Evolutionary conservation across 257 asterid genomes (phyloP).

Genomic region (Perilla frutescens): DNA sequence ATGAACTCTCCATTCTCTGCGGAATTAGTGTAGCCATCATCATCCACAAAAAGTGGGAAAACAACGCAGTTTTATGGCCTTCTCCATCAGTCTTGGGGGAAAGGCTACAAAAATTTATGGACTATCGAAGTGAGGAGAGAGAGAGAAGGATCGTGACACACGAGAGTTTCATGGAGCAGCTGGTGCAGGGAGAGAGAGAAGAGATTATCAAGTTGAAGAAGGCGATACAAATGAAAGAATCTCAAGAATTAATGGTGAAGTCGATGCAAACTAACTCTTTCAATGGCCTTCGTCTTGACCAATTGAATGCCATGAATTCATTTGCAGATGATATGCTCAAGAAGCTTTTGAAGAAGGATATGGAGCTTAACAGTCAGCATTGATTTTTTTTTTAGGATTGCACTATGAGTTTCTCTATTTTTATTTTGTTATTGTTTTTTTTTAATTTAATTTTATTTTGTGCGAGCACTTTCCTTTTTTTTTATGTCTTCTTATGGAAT

Average conservation of each 20-base stretch:
- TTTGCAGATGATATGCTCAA: conserved; percentile 17
- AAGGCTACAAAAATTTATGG: conserved; percentile 21
- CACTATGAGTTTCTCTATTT: too few relatives aligned
- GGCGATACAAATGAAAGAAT: not conserved
- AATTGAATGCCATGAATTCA: conserved; percentile 22
- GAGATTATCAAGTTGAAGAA: not conserved
- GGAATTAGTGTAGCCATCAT: conserved; percentile 29
- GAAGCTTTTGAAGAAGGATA: conserved; percentile 4
- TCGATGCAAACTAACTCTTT: not conserved
- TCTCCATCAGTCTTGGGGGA: conserved; percentile 15
- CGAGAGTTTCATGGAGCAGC: conserved; percentile 22
- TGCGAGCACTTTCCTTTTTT: too few relatives aligned
- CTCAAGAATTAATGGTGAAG: not conserved
- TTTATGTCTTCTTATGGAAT: too few relatives aligned
- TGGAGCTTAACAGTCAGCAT: not conserved
- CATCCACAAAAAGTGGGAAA: conserved; percentile 11
- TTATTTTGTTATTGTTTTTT: too few relatives aligned
- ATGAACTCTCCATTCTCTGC: conserved; percentile 37
- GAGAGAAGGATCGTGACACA: conserved; percentile 17
- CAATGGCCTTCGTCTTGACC: not conserved
- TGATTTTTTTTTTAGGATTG: too few relatives aligned
- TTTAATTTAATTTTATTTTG: too few relatives aligned
- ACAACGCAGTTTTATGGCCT: conserved; percentile 31
- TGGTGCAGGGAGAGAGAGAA: conserved; percentile 12
- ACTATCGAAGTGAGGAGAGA: conserved; percentile 18